Base-by-base conservation (phyloP, 192 early-diverging fungal species). In the Mortierella claussenii region DNA sequence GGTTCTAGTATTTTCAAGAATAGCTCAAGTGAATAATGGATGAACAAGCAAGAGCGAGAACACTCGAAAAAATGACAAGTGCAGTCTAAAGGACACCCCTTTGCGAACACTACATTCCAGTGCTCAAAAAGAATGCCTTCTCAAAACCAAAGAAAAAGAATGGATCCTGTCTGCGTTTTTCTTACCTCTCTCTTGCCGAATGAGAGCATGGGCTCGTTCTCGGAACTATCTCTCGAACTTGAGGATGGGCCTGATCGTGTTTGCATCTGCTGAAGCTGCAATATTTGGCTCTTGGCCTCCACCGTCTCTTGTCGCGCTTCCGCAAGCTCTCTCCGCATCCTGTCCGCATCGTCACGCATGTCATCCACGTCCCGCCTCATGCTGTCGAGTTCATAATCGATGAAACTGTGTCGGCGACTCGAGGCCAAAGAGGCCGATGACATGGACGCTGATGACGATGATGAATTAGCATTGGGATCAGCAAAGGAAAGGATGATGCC, bases 181-280 rank as follows among this genome's bases (percentile, higher is more conserved):
- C 13, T 64, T 76, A 76, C 73, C 73, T 76, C 73, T 8, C 73
- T 63, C 34, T 53, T 62, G 21, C 73, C 73, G 36, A 45, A 76
- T 0, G 64, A 57, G 37, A 51, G 20, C 21, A 51, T 34, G 5
- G 52, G 59, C 31, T 76, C 73, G n/a, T 49, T 62, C 10, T 76
- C 73, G 12, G 73, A 55, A 9, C 58, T 13, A 5, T 76, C 64
- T 15, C 33, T 76, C 2, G 50, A 12, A 28, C 56, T 34, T 36
- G 26, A 33, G n/a, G 28, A 17, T 54, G 21, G 70, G 44, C 49
- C 20, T 56, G 63, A 48, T 31, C 27, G 44, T n/a, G 23, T 50
- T 47, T 55, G 63, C 26, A 37, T 50, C 45, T 55, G 63, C n/a
- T 68, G 56, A n/a, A 68, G 26, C 15, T 51, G 62, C n/a, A 31